Base-by-base conservation (phyloP, 108 stramenopile species). In the Skeletonema costatum region DNA sequence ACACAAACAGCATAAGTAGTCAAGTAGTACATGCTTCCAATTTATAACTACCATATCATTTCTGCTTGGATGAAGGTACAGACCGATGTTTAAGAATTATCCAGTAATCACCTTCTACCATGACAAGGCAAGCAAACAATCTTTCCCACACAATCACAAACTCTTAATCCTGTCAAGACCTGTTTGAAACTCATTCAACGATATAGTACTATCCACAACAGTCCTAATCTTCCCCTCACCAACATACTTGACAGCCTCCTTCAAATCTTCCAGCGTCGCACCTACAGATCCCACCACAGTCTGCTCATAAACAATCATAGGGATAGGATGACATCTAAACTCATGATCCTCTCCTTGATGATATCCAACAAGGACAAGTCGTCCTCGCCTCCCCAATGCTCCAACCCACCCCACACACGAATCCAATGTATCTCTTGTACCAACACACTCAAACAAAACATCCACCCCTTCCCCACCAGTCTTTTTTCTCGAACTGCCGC, bases 181-280 rank as follows among this genome's bases (percentile, higher is more conserved):
- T n/a, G 3, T 25, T 29, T 71, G 70, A 31, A 71, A 61, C 33
- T 71, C 6, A 2, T 61, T 6, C 31, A 71, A 32, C 9, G 60
- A 21, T 60, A 71, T 30, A 32, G 9, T 29, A 21, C 70, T 62
- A 63, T 71, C 70, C 9, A 71, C 70, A 33, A 62, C 32, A 33
- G 70, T 71, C 60, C 19, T 59, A 19, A 71, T 60, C 59, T 62
- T 61, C 29, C 60, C 59, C n/a, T 61, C 59, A 13, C 59, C 70
- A 63, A 71, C 70, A 32, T 29, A 63, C 60, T 71, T 17, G 2
- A 71, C 70, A 6, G 70, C 70, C 60, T 71, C 70, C 60, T 71
- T 71, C 25, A 71, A 35, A 62, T 71, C 70, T 14, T 51, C 70
- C 10, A 71, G 70, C 32, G 70, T 71, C 0, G 70, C 70, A 31